Percentiles rank a stretch among this genome's conserved stretches.
Conservation (phyloP, 129 eudicot species). For the Artemisia tridentata region DNA sequence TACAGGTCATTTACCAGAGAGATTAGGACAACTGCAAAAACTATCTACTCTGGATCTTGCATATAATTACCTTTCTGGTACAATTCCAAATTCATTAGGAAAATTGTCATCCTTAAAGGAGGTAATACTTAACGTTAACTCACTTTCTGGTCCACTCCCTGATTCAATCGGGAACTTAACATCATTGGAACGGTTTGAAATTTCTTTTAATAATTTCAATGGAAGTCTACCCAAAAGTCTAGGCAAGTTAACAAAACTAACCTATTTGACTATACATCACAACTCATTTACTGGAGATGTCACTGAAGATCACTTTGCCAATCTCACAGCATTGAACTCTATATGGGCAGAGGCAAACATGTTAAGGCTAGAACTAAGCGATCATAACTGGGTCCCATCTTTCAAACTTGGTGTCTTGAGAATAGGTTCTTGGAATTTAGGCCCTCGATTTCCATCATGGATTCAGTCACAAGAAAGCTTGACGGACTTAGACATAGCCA, state of each 20-base stretch:
- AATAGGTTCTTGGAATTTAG: slow-evolving; percentile 32
- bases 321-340: slow-evolving; percentile 25
- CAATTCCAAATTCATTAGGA: slow-evolving; percentile 33
- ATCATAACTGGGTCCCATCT: slow-evolving; percentile 33
- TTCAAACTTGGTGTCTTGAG: slow-evolving; percentile 23
- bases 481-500: slow-evolving; percentile 21
- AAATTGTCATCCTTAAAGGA: slow-evolving; percentile 20
- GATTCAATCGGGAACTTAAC: slow-evolving; percentile 29
- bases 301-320: slow-evolving; percentile 37
- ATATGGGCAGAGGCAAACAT: slow-evolving; percentile 30
- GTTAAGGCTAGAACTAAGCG: slow-evolving; percentile 22
- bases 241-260: slow-evolving; percentile 31
- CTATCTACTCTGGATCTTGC: slow-evolving; percentile 20
- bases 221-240: slow-evolving; percentile 43
- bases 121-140: slow-evolving; percentile 27
- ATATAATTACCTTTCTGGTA: slow-evolving; percentile 16
- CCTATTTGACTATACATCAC: slow-evolving; percentile 2
- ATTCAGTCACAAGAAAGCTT: slow-evolving; percentile 29
- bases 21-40: slow-evolving; percentile 24
- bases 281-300: slow-evolving; percentile 39
- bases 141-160: slow-evolving; percentile 31
- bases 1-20: slow-evolving; percentile 24
- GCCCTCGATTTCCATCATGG: slow-evolving; percentile 37
- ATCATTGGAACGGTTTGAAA: slow-evolving; percentile 24
- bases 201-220: slow-evolving; percentile 24